Percentiles rank a stretch among this genome's conserved stretches.
phyloP scores from a whole-genome alignment of 1,284 basidiomycete genomes.

The Cryptococcus sp. region DNA sequence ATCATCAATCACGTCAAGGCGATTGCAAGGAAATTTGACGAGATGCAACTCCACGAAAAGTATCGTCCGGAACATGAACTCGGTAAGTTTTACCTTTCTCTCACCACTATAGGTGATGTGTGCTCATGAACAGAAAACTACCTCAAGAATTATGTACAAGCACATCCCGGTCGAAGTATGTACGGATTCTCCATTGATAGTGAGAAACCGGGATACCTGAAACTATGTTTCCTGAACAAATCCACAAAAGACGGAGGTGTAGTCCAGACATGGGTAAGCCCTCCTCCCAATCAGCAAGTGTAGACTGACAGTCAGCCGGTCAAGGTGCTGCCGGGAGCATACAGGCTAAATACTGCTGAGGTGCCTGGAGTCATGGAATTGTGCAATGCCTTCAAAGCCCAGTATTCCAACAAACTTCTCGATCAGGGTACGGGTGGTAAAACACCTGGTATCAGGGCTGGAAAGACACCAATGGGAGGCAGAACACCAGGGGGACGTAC shows the following conservation, averaged over 20 bases:
- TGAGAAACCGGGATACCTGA: conserved; percentile 87
- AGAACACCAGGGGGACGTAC: conserved; percentile 72
- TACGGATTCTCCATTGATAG: conserved; percentile 94
- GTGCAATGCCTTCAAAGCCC: conserved; percentile 92
- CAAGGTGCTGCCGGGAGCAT: conserved; percentile 82
- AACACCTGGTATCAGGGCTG: conserved; percentile 60
- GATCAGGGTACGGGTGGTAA: conserved; percentile 58
- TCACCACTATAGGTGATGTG: background rate
- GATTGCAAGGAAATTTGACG: conserved; percentile 89
- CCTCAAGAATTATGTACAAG: conserved; percentile 82
- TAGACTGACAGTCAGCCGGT: conserved; percentile 61
- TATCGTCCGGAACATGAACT: conserved; percentile 88
- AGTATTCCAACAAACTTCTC: conserved; percentile 51
- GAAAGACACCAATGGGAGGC: conserved; percentile 54
- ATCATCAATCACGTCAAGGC: conserved; percentile 97
- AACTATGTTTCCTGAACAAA: conserved; percentile 87
- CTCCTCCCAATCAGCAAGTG: background rate
- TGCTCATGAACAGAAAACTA: conserved; percentile 64
- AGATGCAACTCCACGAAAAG: conserved; percentile 93
- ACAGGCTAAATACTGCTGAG: conserved; percentile 79
- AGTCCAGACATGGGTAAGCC: conserved; percentile 77
- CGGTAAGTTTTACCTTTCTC: conserved; percentile 56
- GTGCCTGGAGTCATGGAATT: conserved; percentile 85
- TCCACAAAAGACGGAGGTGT: conserved; percentile 57
- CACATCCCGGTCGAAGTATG: conserved; percentile 89